These are phyloP conservation scores for Phytophthora cactorum DNA, from an alignment of 352 stramenopile genomes.

Conservation along the genomic window DNA sequence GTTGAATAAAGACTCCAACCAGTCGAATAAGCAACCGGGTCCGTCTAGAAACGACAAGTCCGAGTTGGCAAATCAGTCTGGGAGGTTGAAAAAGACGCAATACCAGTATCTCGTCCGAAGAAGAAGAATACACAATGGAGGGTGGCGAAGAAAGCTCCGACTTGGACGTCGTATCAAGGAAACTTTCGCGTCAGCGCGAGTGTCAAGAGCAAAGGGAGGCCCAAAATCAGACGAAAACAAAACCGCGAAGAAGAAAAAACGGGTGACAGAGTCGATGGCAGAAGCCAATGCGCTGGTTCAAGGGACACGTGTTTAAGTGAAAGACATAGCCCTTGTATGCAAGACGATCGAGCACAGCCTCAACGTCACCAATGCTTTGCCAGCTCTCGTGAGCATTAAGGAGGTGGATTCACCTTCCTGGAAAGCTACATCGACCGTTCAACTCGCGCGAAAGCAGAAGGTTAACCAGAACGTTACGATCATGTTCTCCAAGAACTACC, in stretches of 20 bases:
- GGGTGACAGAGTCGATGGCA: background rate
- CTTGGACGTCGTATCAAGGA: background rate
- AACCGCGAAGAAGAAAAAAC: background rate
- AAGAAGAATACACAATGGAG: background rate
- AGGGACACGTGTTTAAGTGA: background rate
- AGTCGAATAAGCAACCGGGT: background rate
- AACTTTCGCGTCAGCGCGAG: background rate
- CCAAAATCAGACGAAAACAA: constrained; percentile 5
- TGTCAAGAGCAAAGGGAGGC: background rate
- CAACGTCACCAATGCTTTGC: background rate
- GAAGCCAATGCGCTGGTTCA: constrained; percentile 1
- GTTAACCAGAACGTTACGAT: background rate
- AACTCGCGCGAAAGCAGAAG: background rate
- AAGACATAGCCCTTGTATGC: background rate
- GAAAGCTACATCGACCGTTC: background rate
- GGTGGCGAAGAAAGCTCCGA: no score
- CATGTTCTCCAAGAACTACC: background rate
- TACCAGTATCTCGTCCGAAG: background rate
- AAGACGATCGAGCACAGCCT: background rate
- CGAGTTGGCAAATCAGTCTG: background rate
- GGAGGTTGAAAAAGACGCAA: no score
- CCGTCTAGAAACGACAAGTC: background rate
- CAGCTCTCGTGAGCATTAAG: background rate
- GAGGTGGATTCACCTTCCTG: background rate
- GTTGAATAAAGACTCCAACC: background rate